These are phyloP conservation scores for Pseudogymnoascus verrucosus DNA, from an alignment of 2,329 filamentous ascomycete genomes.

Conservation along the genomic window DNA sequence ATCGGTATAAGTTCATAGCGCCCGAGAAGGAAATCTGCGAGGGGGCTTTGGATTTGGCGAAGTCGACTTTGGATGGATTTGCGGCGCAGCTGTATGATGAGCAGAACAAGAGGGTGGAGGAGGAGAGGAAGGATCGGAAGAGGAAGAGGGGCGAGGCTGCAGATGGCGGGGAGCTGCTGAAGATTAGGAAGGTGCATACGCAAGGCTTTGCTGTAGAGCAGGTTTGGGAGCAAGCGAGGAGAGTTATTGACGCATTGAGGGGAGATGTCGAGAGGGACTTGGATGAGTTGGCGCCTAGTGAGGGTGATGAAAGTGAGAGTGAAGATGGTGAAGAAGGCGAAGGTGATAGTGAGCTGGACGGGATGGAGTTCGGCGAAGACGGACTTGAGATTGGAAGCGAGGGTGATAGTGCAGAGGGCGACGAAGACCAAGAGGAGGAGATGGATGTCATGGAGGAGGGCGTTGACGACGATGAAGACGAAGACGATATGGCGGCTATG, in stretches of 20 bases:
- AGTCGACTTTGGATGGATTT: constrained; percentile 70
- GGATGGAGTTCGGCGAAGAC: constrained; percentile 31
- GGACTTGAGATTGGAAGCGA: constrained; percentile 26
- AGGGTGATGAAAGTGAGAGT: constrained; percentile 20
- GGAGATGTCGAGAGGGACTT: constrained; percentile 44
- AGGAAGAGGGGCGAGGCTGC: constrained; percentile 43
- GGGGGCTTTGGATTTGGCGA: constrained; percentile 67
- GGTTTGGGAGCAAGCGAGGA: constrained; percentile 87
- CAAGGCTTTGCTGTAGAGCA: constrained; percentile 83
- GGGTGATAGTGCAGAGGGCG: constrained; percentile 15
- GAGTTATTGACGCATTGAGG: constrained; percentile 63
- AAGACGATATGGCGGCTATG: constrained; percentile 25
- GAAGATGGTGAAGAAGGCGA: constrained; percentile 30
- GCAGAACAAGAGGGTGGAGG: constrained; percentile 60
- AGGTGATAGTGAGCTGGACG: constrained; percentile 28
- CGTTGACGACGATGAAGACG: constrained; percentile 29
- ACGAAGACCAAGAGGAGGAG: constrained; percentile 29
- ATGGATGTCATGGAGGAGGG: constrained; percentile 27
- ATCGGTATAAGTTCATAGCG: constrained; percentile 55
- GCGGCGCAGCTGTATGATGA: constrained; percentile 65
- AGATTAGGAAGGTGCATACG: constrained; percentile 73
- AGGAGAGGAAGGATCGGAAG: constrained; percentile 69
- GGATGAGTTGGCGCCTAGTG: constrained; percentile 25
- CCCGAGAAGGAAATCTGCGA: constrained; percentile 59
- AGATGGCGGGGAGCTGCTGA: constrained; percentile 47